Evolutionary conservation across 768 basidiomycete species (phyloP), one percentile per base, ranked within the genome.

Genomic region (Auriscalpium microsporum): DNA sequence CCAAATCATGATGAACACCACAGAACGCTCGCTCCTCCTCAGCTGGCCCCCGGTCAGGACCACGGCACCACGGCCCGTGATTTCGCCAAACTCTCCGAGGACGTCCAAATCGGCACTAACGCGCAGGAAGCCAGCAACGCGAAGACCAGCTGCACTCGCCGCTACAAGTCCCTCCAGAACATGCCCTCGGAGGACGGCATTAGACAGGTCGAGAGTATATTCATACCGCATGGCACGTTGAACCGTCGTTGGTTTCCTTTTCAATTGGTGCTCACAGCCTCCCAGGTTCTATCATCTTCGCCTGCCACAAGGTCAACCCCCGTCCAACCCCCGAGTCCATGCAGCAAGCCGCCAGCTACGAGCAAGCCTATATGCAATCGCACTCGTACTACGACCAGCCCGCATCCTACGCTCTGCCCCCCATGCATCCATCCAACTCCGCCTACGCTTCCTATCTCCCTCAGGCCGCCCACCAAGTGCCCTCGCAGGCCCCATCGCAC

Each of bases 141-240:
- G 48, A 90, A 88, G 74, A 93, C 90, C 50, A 87, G 82, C 70
- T 93, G 90, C 64, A 91, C 89, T 59, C 79, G 89, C 69, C 78
- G 90, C 65, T 92, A 86, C 75, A 86, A 86, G 69, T 83, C 87
- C 45, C 75, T 77, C 55, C 86, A 86, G 66, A 73, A 73, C 62
- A 80, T 87, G 77, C 59, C 65, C 16, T 62, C 63, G 10, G 74
- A 77, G 65, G 77, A 78, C 38, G 75, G 78, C 56, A 75, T 74
- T 50, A 78, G 77, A 56, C 80, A 84, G 69, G 86, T 91, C 33
- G 89, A 91, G 67, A 90, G 87, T 71, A 85, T 92, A 59, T 92
- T 88, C 70, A 90, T 91, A 70, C 90, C 90, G 68, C 88, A 93
- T 80, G 90, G 90, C 86, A 67, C 63, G 81, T 64, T 59, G 69